Percentiles rank a stretch among this genome's conserved stretches.
Evolutionary conservation across 2,329 filamentous ascomycete species (phyloP).

Genomic region (Tolypocladium amazonense): DNA sequence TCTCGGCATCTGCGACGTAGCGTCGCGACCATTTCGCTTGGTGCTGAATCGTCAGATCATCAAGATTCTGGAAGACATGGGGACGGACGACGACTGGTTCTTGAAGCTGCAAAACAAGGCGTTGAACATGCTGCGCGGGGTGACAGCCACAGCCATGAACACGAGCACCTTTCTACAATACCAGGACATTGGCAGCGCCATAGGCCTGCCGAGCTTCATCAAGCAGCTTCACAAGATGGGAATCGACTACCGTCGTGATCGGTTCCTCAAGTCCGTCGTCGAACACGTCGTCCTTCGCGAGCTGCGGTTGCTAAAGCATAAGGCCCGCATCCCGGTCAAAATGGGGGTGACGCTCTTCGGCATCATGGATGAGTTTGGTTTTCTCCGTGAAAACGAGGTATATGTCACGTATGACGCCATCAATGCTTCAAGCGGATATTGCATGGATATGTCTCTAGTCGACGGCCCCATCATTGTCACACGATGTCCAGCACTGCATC

Average conservation of each 20-base stretch:
- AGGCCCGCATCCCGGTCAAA: slow-evolving; percentile 60
- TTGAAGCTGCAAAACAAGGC: slow-evolving; percentile 52
- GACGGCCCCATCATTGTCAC: slow-evolving; percentile 51
- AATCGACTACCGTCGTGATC: slow-evolving; percentile 56
- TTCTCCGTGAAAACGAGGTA: slow-evolving; percentile 55
- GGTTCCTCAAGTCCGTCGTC: slow-evolving; percentile 59
- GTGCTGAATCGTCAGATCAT: slow-evolving; percentile 72
- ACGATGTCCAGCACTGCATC: slow-evolving; percentile 70
- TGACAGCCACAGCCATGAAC: slow-evolving; percentile 47
- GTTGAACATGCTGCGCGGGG: slow-evolving; percentile 45
- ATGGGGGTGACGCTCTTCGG: slow-evolving; percentile 70
- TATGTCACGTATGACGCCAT: slow-evolving; percentile 48
- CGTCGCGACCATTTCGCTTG: slow-evolving; percentile 55
- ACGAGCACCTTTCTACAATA: slow-evolving; percentile 56
- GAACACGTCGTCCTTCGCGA: slow-evolving; percentile 62
- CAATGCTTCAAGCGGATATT: slow-evolving; percentile 9
- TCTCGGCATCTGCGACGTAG: slow-evolving; percentile 63
- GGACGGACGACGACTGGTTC: slow-evolving; percentile 48
- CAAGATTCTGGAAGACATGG: slow-evolving; percentile 77
- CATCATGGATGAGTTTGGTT: slow-evolving; percentile 71
- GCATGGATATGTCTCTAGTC: slow-evolving; percentile 17
- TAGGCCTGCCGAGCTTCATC: slow-evolving; percentile 53
- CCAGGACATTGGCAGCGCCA: slow-evolving; percentile 48
- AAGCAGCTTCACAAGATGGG: slow-evolving; percentile 43
- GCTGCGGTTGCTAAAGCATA: slow-evolving; percentile 67